Percentiles rank a stretch among this genome's conserved stretches.
These are phyloP conservation scores for Volutella citrinella DNA, from an alignment of 2,329 filamentous ascomycete genomes.

Conservation along the genomic window DNA sequence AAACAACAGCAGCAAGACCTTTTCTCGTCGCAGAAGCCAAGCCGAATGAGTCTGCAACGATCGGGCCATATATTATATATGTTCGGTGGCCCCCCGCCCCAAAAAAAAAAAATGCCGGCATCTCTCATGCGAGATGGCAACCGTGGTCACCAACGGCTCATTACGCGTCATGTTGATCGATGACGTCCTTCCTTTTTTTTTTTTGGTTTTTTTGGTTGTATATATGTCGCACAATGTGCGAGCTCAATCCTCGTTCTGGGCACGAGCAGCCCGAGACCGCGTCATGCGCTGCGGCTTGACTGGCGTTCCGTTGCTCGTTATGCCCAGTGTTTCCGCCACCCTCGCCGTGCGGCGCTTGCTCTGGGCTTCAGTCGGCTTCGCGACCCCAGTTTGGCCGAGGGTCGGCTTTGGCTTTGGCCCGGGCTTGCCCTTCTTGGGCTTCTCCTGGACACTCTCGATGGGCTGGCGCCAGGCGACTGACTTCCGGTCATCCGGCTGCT, in stretches of 20 bases:
- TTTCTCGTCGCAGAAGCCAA: neutral
- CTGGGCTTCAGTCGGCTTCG: conserved; percentile 26
- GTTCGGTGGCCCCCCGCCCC: neutral
- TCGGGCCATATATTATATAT: neutral
- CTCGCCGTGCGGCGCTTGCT: conserved; percentile 23
- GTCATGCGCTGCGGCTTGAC: conserved; percentile 30
- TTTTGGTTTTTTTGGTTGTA: neutral
- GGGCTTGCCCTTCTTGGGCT: conserved; percentile 22
- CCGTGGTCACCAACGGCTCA: neutral
- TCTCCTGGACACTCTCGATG: conserved; percentile 25
- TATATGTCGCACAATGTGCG: neutral
- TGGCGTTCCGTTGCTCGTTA: conserved; percentile 33
- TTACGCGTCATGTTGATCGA: too few species aligned
- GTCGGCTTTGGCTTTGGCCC: conserved; percentile 20
- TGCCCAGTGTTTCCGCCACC: conserved; percentile 31
- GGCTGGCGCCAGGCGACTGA: conserved; percentile 34
- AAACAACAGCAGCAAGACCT: neutral
- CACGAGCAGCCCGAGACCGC: conserved; percentile 24
- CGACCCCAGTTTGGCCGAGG: conserved; percentile 24
- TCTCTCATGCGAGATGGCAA: neutral
- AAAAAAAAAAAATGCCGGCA: neutral
- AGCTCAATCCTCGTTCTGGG: conserved; percentile 14
- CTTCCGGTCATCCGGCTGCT: conserved; percentile 21
- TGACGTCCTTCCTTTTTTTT: too few species aligned
- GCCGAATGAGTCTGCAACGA: neutral